phyloP scores from a whole-genome alignment of 2,329 filamentous ascomycete genomes.

The Zymoseptoria ardabiliae region DNA sequence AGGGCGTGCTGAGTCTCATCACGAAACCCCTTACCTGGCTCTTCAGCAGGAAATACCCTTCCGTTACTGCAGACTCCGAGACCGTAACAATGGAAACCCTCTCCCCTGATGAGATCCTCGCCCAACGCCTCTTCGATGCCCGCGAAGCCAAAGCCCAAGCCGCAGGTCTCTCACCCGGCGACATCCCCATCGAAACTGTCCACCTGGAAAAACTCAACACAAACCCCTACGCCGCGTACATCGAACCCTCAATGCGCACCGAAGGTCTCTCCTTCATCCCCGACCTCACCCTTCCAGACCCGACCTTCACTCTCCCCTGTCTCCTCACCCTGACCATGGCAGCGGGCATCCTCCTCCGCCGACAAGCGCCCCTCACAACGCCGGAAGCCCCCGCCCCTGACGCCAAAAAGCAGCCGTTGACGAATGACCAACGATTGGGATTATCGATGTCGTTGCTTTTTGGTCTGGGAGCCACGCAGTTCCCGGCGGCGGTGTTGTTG shows the following conservation, averaged over 20 bases:
- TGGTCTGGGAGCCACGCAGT: constrained; percentile 26
- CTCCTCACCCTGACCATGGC: constrained; percentile 9
- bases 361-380: neutral
- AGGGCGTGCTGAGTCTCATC: constrained; percentile 22
- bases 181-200: neutral
- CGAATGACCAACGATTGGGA: neutral
- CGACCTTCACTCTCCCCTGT: constrained; percentile 28
- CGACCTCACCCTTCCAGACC: constrained; percentile 48
- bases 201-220: neutral
- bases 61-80: neutral
- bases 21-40: constrained; percentile 8
- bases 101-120: neutral
- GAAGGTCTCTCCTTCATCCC: constrained; percentile 58
- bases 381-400: neutral
- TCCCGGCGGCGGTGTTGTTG: constrained; percentile 37
- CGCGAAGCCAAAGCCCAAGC: neutral
- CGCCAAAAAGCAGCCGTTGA: constrained; percentile 2
- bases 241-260: constrained; percentile 45
- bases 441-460: constrained; percentile 14
- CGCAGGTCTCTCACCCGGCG: neutral
- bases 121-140: neutral
- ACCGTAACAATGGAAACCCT: neutral
- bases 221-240: constrained; percentile 18
- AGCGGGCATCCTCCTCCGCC: constrained; percentile 21
- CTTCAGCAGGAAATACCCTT: neutral